Evolutionary conservation across 2,329 filamentous ascomycete genomes (phyloP), one percentile per base, ranked within the genome.

Genomic region (Pezicula rhizophila): DNA sequence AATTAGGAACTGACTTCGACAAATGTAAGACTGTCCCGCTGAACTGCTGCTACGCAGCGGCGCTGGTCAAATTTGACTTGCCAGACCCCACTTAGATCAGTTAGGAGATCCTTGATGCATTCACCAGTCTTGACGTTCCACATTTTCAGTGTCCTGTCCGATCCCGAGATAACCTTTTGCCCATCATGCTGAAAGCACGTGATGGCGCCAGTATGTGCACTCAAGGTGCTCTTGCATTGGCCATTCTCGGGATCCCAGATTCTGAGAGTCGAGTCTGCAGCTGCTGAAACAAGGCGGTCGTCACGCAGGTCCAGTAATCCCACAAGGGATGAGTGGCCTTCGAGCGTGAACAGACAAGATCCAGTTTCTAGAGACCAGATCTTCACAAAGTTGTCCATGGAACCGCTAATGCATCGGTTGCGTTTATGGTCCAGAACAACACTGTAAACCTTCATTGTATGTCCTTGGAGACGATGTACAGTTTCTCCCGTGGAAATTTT

Each of bases 141-240:
- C 89, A 99, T 95, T 74, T 99, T 99, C 55, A 99, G 75, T 3
- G 89, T 96, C 61, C 92, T 84, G 66, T 99, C 93, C 51, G 89
- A 96, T 48, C 93, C 93, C 37, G 89, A 95, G 49, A 99, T 96
- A 31, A 99, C 91, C 65, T 99, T 99, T 57, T 91, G 87, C 0
- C 86, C 89, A 64, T 99, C 93, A 60, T 99, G 93, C 68, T 99
- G 93, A 69, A 99, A 99, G 68, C 93, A 99, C 4, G 93, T 99
- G 56, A 99, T 99, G 18, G 93, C 93, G 33, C 92, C 93, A 0
- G 92, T 97, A 62, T 99, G 93, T 0, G 93, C 93, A 58, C 86
- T 92, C 50, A 99, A 75, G 10, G 87, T 92, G 63, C 86, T 90
- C 66, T 89, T 91, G 68, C 93, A 97, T 56, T 88, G 84, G 7